phyloP scores from a whole-genome alignment of 2,329 filamentous ascomycete genomes.

The Chaetoscypha palmicola region DNA sequence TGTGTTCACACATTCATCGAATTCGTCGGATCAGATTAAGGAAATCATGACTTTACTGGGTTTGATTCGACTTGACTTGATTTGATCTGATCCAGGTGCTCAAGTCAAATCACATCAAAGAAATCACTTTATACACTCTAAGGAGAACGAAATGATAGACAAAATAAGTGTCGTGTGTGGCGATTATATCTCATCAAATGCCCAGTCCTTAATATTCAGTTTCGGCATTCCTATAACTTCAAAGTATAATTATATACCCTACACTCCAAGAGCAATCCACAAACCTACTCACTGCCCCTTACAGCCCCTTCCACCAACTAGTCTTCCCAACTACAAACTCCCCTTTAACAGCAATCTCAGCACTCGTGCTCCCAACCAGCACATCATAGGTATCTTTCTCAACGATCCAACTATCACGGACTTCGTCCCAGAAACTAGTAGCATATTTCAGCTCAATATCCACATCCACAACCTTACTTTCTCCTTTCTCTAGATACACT shows the following conservation, averaged over 20 bases:
- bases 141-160: too few species aligned
- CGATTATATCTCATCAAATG: too few species aligned
- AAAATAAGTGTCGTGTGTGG: too few species aligned
- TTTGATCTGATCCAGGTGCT: too few species aligned
- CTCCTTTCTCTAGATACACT: conserved; percentile 52
- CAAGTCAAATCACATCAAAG: too few species aligned
- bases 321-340: conserved; percentile 53
- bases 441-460: conserved; percentile 55
- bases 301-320: conserved; percentile 62
- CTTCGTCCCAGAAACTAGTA: conserved; percentile 65
- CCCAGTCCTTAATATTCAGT: not conserved
- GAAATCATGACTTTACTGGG: too few species aligned
- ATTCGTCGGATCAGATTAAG: too few species aligned
- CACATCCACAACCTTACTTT: conserved; percentile 51
- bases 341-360: conserved; percentile 42
- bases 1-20: too few species aligned
- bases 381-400: conserved; percentile 61
- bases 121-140: too few species aligned
- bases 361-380: conserved; percentile 52
- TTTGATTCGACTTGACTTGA: too few species aligned
- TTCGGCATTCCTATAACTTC: not conserved
- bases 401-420: conserved; percentile 55
- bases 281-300: not conserved
- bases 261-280: not conserved
- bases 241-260: not conserved